phyloP scores from a whole-genome alignment of 768 basidiomycete species.

The Galerina sulciceps region DNA sequence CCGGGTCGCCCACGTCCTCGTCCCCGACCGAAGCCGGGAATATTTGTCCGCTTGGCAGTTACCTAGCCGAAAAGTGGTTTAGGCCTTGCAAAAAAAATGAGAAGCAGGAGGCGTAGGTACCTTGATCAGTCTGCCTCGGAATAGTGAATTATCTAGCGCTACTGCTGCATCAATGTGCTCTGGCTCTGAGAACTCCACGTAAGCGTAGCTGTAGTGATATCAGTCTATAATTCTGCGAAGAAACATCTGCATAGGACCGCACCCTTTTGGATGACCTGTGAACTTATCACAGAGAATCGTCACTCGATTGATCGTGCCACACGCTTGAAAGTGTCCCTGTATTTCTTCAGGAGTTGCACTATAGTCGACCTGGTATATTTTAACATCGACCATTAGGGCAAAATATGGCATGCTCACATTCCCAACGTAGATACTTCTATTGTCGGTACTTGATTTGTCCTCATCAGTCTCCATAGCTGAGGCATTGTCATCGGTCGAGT shows the following conservation, averaged over 20 bases:
- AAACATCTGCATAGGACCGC: constrained; percentile 7
- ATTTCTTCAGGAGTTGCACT: constrained; percentile 97
- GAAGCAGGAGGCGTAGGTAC: constrained; percentile 42
- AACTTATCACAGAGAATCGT: constrained; percentile 99
- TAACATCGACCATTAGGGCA: background rate
- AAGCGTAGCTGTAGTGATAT: constrained; percentile 75
- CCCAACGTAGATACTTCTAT: constrained; percentile 91
- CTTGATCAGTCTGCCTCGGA: constrained; percentile 92
- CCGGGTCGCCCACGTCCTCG: constrained; percentile 72
- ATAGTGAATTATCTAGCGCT: constrained; percentile 94
- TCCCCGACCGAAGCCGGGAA: constrained; percentile 90
- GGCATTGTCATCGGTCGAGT: constrained; percentile 48
- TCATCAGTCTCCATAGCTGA: constrained; percentile 80
- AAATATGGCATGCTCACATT: constrained; percentile 70
- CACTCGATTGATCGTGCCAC: constrained; percentile 97
- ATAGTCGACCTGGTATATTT: constrained; percentile 84
- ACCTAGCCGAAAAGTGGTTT: constrained; percentile 56
- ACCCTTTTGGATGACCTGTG: constrained; percentile 99
- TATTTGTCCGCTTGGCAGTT: constrained; percentile 92
- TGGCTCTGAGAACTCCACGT: constrained; percentile 97
- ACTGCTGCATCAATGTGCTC: constrained; percentile 89
- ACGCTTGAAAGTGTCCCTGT: constrained; percentile 95
- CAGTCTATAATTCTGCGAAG: background rate
- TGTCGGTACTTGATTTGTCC: constrained; percentile 80
- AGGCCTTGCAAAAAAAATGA: background rate